Base-by-base conservation (phyloP, 208 protist genomes). In the Crithidia expoeki region DNA sequence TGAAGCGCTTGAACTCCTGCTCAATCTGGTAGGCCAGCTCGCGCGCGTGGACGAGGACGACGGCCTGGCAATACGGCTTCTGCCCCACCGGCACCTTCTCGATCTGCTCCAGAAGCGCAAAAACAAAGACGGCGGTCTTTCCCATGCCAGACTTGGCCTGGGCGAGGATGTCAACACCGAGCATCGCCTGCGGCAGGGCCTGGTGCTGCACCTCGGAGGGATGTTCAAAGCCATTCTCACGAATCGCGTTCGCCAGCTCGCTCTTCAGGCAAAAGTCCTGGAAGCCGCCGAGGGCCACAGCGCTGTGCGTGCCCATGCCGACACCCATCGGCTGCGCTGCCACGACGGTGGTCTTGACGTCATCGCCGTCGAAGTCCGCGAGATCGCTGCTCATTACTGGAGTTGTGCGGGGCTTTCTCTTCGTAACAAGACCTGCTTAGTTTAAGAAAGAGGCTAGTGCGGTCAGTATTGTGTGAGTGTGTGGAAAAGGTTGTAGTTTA, bases 91-190 rank as follows among this genome's bases (percentile, higher is more conserved):
- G 74, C 21, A 85, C 74, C 80, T 94, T 89, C 72, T 98, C 92
- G 17, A 99, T 64, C 85, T 99, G 97, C 76, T 99, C 97, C 19
- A 99, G 86, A 21, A 98, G 92, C 30, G 98, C 85, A 52, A 99
- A 90, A 32, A 99, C 98, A 85, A 99, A 99, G 14, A 99, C 98
- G 40, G 98, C 99, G 7, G 99, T 99, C 92, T 99, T 99, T 52
- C 99, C 99, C 98, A 99, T 99, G 64, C 99, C 99, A n/a, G 96
- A 98, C 83, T 99, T 99, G 36, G 98, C 99, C 95, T 99, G 99
- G 42, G 98, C 99, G 11, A 99, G 81, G 25, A 99, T 93, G 76
- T 99, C 99, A 0, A 80, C 89, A 56, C 99, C 98, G 5, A 99
- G 74, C 53, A 99, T 98, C 10, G 98, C 98, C 83, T 99, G 93